These are phyloP conservation scores for Sindora glabra DNA, from an alignment of 306 rosid genomes.

Conservation along the genomic window DNA sequence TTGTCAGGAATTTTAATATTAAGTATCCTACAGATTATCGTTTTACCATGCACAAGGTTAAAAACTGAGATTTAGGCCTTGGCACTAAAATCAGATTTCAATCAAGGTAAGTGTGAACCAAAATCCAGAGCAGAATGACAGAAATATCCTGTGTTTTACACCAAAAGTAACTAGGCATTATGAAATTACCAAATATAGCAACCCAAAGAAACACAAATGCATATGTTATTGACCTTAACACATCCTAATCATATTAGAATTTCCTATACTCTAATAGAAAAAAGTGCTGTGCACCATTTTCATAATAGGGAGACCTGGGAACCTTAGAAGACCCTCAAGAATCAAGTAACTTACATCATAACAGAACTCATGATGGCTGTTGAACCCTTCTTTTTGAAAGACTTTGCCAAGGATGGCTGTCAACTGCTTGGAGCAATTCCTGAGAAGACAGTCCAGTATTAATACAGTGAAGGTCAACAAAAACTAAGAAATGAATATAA, in stretches of 20 bases:
- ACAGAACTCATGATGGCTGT: constrained; percentile 81
- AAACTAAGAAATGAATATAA: background rate
- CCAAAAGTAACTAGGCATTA: background rate
- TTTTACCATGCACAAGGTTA: no score
- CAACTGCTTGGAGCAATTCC: constrained; percentile 68
- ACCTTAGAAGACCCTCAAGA: background rate
- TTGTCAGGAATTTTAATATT: background rate
- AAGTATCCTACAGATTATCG: background rate
- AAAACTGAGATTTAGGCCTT: no score
- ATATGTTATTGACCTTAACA: background rate
- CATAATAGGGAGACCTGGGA: background rate
- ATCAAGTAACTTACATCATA: constrained; percentile 51
- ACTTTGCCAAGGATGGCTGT: constrained; percentile 58
- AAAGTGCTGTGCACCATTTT: background rate
- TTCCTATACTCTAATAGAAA: background rate
- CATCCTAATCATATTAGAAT: background rate
- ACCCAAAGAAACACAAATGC: background rate
- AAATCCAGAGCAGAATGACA: no score
- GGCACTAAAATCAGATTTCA: background rate
- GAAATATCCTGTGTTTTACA: background rate
- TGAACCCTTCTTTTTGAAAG: constrained; percentile 91
- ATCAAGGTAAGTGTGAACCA: no score
- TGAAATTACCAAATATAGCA: background rate
- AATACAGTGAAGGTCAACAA: background rate
- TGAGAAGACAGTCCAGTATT: constrained; percentile 10